Evolutionary conservation across 1,139 yeast genomes (phyloP).

Genomic region (Yamadazyma trypodendri): DNA sequence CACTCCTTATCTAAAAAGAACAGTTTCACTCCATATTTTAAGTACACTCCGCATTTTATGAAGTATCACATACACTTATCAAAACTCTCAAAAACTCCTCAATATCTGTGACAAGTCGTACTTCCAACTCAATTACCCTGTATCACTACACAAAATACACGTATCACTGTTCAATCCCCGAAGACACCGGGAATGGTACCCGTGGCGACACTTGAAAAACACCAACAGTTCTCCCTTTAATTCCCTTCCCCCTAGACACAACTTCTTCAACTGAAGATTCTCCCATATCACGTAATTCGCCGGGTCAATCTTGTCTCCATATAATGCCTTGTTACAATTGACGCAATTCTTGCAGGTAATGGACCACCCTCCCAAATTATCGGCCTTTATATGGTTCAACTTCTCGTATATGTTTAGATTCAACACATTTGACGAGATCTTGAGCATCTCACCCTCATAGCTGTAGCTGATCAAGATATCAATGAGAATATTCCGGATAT

Average conservation of each 20-base stretch:
- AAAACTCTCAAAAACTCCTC: no score
- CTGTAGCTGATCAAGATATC: conserved; percentile 66
- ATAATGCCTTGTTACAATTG: conserved; percentile 63
- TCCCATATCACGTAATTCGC: conserved; percentile 52
- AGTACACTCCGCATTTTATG: no score
- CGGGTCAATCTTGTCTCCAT: conserved; percentile 53
- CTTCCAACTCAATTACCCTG: no score
- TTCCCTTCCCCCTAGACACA: conserved; percentile 6
- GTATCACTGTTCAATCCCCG: conserved; percentile 18
- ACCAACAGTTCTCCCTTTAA: conserved; percentile 18
- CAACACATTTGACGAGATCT: conserved; percentile 52
- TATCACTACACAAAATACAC: conserved; percentile 11
- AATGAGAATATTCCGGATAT: conserved; percentile 58
- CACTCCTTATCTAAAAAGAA: no score
- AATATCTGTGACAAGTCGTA: no score
- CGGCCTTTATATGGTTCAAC: conserved; percentile 37
- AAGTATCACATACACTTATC: no score
- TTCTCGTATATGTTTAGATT: conserved; percentile 53
- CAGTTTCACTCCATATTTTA: no score
- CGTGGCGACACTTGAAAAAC: conserved; percentile 52
- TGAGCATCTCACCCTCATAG: conserved; percentile 59
- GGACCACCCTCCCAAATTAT: conserved; percentile 59
- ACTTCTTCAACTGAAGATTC: conserved; percentile 21
- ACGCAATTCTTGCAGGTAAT: conserved; percentile 58
- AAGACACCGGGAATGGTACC: conserved; percentile 66